Percentiles rank a stretch among this genome's conserved stretches.
These are phyloP conservation scores for Pyrrhoderma noxium DNA, from an alignment of 1,284 basidiomycete genomes.

Conservation along the genomic window DNA sequence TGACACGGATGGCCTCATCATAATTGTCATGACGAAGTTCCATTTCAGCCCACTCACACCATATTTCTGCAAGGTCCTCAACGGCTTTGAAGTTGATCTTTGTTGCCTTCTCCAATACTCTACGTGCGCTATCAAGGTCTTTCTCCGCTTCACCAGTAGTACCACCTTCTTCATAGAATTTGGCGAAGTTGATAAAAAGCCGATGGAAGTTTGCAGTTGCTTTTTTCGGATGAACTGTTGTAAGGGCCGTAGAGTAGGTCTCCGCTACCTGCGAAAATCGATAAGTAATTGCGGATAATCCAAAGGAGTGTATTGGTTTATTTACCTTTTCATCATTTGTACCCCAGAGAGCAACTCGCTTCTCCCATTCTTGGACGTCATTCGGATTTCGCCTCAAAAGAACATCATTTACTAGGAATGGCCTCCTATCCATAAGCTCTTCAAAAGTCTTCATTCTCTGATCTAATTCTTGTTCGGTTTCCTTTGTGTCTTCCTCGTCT, in stretches of 20 bases:
- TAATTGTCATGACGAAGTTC: conserved; percentile 97
- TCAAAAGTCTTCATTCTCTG: conserved; percentile 90
- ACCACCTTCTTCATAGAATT: conserved; percentile 96
- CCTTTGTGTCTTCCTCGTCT: conserved; percentile 64
- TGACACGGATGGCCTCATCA: conserved; percentile 88
- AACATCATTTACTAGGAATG: conserved; percentile 96
- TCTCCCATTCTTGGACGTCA: conserved; percentile 99
- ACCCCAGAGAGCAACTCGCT: conserved; percentile 89
- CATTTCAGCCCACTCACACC: conserved; percentile 99
- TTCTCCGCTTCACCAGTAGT: conserved; percentile 67
- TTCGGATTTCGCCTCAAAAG: conserved; percentile 91
- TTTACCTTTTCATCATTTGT: conserved; percentile 85
- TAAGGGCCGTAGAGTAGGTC: conserved; percentile 86
- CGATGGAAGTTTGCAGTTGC: conserved; percentile 89
- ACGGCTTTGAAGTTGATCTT: conserved; percentile 93
- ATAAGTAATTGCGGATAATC: conserved; percentile 6
- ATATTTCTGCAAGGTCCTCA: conserved; percentile 96
- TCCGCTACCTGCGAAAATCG: conserved; percentile 62
- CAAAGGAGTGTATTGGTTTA: not conserved
- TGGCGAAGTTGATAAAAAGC: conserved; percentile 92
- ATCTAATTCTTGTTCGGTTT: conserved; percentile 86
- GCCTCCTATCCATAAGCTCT: conserved; percentile 89
- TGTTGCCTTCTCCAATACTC: conserved; percentile 87
- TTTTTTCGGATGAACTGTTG: conserved; percentile 84
- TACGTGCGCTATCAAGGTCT: conserved; percentile 81